These are phyloP conservation scores for Kodamaea sagamina DNA, from an alignment of 805 yeast genomes.

Conservation along the genomic window DNA sequence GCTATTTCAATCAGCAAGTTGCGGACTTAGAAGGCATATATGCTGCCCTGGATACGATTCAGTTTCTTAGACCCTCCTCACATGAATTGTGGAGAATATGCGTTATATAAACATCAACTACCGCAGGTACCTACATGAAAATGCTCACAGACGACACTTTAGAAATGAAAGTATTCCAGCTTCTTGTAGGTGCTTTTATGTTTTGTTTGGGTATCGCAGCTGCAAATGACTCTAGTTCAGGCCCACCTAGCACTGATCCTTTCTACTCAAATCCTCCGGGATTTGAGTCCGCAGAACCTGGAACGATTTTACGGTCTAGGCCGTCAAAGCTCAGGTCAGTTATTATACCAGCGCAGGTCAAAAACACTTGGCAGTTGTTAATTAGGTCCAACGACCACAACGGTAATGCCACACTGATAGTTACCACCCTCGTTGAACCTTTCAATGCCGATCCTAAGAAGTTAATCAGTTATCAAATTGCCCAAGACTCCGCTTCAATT, in stretches of 20 bases:
- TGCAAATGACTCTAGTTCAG: neutral
- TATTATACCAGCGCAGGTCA: slow-evolving; percentile 20
- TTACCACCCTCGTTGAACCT: slow-evolving; percentile 26
- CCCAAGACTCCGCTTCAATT: slow-evolving; percentile 23
- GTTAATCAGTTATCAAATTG: slow-evolving; percentile 22
- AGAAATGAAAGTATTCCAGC: too few relatives aligned
- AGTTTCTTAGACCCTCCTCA: too few relatives aligned
- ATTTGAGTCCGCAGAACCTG: slow-evolving; percentile 20
- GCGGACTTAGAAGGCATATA: too few relatives aligned
- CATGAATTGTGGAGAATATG: too few relatives aligned
- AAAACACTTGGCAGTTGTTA: slow-evolving; percentile 21
- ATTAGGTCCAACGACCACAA: slow-evolving; percentile 22
- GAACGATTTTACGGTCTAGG: slow-evolving; percentile 27
- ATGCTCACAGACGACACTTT: too few relatives aligned
- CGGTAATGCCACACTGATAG: slow-evolving; percentile 22
- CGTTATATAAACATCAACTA: too few relatives aligned
- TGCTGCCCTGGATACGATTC: too few relatives aligned
- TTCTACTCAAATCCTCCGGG: slow-evolving; percentile 29
- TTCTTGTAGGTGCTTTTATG: neutral
- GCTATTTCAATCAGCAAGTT: too few relatives aligned
- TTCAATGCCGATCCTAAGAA: slow-evolving; percentile 25
- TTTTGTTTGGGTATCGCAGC: neutral
- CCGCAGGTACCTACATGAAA: too few relatives aligned
- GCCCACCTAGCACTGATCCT: slow-evolving; percentile 17
- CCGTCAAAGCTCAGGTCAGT: slow-evolving; percentile 19